Conservation (phyloP, 495 filamentous ascomycete species). For the Podospora pseudoanserina region DNA sequence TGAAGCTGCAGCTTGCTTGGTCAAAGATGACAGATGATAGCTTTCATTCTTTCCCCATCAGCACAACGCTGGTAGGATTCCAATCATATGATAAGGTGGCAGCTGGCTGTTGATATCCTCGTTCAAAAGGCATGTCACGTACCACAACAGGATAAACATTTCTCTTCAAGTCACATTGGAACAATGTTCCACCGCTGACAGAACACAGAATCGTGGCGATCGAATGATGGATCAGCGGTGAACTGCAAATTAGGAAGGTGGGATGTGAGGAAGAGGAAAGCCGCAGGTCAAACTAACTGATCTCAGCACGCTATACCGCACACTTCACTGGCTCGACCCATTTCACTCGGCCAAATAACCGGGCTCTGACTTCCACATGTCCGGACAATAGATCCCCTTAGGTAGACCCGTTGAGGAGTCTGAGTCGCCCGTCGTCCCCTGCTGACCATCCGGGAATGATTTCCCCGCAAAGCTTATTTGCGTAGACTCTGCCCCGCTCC, state of each 20-base stretch:
- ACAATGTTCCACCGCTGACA: neutral
- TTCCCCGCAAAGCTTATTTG: neutral
- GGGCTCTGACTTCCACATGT: neutral
- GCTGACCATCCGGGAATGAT: neutral
- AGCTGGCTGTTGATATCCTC: neutral
- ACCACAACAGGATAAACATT: neutral
- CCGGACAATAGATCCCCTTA: neutral
- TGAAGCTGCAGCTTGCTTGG: too few relatives aligned
- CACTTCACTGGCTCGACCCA: neutral
- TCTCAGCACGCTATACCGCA: neutral
- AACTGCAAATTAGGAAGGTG: conserved; percentile 3
- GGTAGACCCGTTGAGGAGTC: neutral
- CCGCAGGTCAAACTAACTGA: neutral
- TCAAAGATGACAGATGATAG: neutral
- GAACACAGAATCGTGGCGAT: neutral
- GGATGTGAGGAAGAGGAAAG: neutral
- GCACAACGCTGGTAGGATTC: neutral
- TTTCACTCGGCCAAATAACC: neutral
- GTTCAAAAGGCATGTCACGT: neutral
- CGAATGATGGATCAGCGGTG: conserved; percentile 4
- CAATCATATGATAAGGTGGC: neutral
- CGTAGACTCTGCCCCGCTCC: neutral
- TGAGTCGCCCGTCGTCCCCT: neutral
- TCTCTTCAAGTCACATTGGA: neutral
- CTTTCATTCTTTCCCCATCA: neutral